A percentile compares a stretch with the other conserved stretches of the same genome.
Conservation (phyloP, 2,329 filamentous ascomycete genomes). For the Botryotinia convoluta region DNA sequence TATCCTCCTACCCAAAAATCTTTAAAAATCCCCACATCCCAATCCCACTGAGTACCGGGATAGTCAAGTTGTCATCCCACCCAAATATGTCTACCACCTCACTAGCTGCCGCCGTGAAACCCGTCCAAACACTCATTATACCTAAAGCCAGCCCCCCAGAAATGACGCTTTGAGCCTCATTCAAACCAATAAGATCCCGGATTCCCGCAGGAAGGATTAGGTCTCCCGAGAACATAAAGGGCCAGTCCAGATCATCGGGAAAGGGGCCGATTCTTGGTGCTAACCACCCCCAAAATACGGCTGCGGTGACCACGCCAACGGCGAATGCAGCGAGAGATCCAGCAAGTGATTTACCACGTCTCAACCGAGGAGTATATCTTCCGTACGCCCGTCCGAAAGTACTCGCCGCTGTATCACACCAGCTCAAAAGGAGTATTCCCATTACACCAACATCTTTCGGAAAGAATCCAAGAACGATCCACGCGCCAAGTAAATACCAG, state of each 20-base stretch:
- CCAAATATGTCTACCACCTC: constrained; percentile 90
- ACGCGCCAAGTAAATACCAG: constrained; percentile 90
- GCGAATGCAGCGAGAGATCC: constrained; percentile 81
- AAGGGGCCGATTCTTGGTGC: constrained; percentile 67
- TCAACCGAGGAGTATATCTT: constrained; percentile 79
- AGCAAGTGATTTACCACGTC: constrained; percentile 86
- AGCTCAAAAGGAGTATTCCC: constrained; percentile 84
- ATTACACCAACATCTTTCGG: constrained; percentile 93
- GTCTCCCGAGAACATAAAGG: constrained; percentile 78
- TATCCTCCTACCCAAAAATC: constrained; percentile 60
- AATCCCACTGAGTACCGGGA: constrained; percentile 83
- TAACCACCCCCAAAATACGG: constrained; percentile 84
- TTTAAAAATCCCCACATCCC: constrained; percentile 92
- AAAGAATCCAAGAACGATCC: constrained; percentile 79
- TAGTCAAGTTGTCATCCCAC: constrained; percentile 97
- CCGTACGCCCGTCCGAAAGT: constrained; percentile 92
- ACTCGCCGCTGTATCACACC: constrained; percentile 96
- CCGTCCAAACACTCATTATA: constrained; percentile 80
- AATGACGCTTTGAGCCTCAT: constrained; percentile 57
- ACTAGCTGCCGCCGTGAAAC: constrained; percentile 82
- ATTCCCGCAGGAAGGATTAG: constrained; percentile 66
- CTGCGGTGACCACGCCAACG: constrained; percentile 79
- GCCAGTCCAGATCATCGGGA: constrained; percentile 64
- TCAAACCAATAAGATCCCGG: constrained; percentile 60
- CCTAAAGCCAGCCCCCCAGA: constrained; percentile 71